Evolutionary conservation across 371 early-diverging fungal species (phyloP).

Genomic region (Mucor piriformis): DNA sequence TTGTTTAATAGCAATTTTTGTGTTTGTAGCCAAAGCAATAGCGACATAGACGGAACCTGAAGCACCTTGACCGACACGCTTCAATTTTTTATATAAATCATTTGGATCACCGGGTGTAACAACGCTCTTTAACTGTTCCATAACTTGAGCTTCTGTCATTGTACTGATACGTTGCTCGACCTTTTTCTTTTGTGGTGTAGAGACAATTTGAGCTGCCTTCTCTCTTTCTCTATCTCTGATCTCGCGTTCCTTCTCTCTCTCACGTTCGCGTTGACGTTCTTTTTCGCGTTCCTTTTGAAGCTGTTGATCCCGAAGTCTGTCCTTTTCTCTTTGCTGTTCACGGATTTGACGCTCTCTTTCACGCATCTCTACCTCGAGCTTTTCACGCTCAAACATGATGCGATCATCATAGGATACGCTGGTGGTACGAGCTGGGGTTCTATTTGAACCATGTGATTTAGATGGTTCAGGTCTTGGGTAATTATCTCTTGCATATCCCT

Average conservation of each 20-base stretch:
- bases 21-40: constrained; percentile 61
- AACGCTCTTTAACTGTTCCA: constrained; percentile 81
- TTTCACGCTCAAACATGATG: constrained; percentile 34
- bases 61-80: constrained; percentile 97
- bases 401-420: constrained; percentile 43
- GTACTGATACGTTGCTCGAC: constrained; percentile 79
- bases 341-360: constrained; percentile 32
- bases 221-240: constrained; percentile 36
- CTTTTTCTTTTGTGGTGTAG: constrained; percentile 52
- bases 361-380: constrained; percentile 30
- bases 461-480: constrained; percentile 39
- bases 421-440: constrained; percentile 26
- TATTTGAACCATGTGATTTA: constrained; percentile 22
- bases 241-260: constrained; percentile 28
- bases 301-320: constrained; percentile 20
- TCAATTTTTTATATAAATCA: constrained; percentile 80
- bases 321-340: constrained; percentile 27
- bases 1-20: constrained; percentile 95
- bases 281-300: constrained; percentile 19
- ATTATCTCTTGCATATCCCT: constrained; percentile 3
- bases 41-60: constrained; percentile 96
- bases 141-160: constrained; percentile 90
- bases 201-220: constrained; percentile 33
- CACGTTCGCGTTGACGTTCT: constrained; percentile 22
- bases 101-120: constrained; percentile 90